Base-by-base conservation (phyloP, 768 basidiomycete species). In the Sporobolomyces roseus region DNA sequence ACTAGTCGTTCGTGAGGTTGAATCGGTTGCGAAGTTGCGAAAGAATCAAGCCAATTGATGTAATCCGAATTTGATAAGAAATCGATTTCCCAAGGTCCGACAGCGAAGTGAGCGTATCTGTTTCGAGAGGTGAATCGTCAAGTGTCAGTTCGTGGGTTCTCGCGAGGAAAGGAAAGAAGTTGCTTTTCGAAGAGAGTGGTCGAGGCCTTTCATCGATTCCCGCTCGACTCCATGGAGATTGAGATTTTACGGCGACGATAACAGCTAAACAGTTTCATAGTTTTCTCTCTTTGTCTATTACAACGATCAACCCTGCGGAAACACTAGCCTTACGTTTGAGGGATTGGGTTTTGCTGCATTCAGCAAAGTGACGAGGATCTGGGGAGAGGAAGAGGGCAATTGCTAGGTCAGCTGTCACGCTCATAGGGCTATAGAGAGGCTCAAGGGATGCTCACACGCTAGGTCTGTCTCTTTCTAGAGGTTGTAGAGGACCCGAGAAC, bases 21-120 rank as follows among this genome's bases (percentile, higher is more conserved):
- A 52, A 61, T n/a, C 1, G 65, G 65, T 27, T 32, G 3, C 2
- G 21, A 10, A 2, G 29, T 12, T 17, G 60, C 5, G 23, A 41
- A 46, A n/a, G n/a, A 17, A 29, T 67, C 52, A 45, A 61, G 59
- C 65, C 60, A 61, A 4, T 12, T 7, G 27, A 38, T 38, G 52
- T 48, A 61, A 1, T 46, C 14, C 8, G 52, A 32, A 17, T 61
- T 55, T 10, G 59, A 33, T 32, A 67, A 51, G 53, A 67, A 67
- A 7, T 33, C 3, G 29, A 38, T 12, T 53, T 61, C 52, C 65
- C 60, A 67, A 9, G n/a, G 2, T 13, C 35, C 27, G 3, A 21
- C 29, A 9, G 25, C 59, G 52, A 55, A 52, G 23, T 33, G 65
- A 17, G 45, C 59, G 53, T 61, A 61, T 21, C 65, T 67, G 45